These are phyloP conservation scores for Fusarium sp. DNA, from an alignment of 2,329 filamentous ascomycete species.

Conservation along the genomic window DNA sequence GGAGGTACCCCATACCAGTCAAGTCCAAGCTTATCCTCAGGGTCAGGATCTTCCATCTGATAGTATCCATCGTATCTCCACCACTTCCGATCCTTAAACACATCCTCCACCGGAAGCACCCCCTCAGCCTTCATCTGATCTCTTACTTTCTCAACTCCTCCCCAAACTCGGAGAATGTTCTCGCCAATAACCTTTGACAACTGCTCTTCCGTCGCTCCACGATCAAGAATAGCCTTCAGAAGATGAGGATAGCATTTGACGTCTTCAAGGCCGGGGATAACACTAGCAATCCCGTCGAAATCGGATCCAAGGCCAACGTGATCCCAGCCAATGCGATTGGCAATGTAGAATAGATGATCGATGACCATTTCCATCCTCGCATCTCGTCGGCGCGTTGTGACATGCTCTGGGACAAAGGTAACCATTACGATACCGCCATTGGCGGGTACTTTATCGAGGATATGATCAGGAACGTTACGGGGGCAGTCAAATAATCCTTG, in stretches of 20 bases:
- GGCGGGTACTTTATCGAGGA: not conserved
- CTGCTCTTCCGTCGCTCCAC: not conserved
- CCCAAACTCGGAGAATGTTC: constrained; percentile 1
- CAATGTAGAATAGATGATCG: constrained; percentile 3
- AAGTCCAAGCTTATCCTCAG: not conserved
- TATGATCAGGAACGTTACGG: not conserved
- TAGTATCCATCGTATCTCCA: constrained; percentile 18
- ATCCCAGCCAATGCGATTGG: not conserved
- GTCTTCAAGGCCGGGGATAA: not conserved
- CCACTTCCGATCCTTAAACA: constrained; percentile 7
- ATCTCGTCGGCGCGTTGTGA: not conserved
- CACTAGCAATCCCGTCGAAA: not conserved
- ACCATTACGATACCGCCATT: constrained; percentile 2
- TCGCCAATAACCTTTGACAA: not conserved
- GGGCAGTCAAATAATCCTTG: constrained; percentile 1
- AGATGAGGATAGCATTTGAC: not conserved
- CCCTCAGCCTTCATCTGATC: not conserved
- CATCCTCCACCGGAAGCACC: not conserved
- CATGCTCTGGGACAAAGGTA: constrained; percentile 1
- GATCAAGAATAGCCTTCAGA: not conserved
- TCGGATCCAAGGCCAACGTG: not conserved
- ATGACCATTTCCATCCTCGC: constrained; percentile 10
- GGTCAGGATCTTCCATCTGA: constrained; percentile 19
- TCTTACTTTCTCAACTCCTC: not conserved
- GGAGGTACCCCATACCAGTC: constrained; percentile 5